Conservation (phyloP, 1,139 yeast genomes). For the Blastobotrys malaysiensis region DNA sequence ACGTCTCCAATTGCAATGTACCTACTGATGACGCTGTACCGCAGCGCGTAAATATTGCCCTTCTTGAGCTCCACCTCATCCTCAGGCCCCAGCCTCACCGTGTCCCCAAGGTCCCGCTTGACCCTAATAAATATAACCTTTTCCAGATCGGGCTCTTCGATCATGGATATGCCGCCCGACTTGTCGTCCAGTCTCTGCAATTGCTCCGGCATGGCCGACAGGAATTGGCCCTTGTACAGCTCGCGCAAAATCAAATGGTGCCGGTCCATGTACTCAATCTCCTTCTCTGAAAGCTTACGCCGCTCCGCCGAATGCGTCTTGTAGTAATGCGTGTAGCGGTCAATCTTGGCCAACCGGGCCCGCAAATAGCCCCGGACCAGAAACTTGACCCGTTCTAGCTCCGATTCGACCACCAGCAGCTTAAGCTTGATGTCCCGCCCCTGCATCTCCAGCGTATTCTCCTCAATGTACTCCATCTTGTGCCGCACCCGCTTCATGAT, state of each 20-base stretch:
- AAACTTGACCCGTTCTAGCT: constrained; percentile 79
- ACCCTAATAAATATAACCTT: constrained; percentile 73
- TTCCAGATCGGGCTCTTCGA: constrained; percentile 68
- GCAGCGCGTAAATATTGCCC: constrained; percentile 71
- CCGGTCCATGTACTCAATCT: constrained; percentile 54
- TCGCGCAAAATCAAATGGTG: constrained; percentile 63
- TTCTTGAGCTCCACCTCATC: constrained; percentile 60
- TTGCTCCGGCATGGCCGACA: constrained; percentile 60
- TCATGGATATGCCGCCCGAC: constrained; percentile 72
- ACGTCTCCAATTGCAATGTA: constrained; percentile 19
- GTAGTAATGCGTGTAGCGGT: constrained; percentile 57
- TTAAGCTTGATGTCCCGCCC: constrained; percentile 64
- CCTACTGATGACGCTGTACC: constrained; percentile 49
- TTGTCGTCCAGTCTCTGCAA: constrained; percentile 73
- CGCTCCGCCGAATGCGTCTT: constrained; percentile 30
- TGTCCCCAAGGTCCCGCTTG: constrained; percentile 34
- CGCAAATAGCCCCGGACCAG: constrained; percentile 74
- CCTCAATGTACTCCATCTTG: constrained; percentile 65
- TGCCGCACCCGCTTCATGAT: constrained; percentile 54
- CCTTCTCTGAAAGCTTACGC: constrained; percentile 49
- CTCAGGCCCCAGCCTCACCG: constrained; percentile 33
- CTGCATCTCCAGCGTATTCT: constrained; percentile 49
- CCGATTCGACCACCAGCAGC: constrained; percentile 82
- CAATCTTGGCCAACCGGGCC: constrained; percentile 61
- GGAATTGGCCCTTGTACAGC: constrained; percentile 62